phyloP scores from a whole-genome alignment of 164 flowering plant genomes.

The Tetracentron sinense region DNA sequence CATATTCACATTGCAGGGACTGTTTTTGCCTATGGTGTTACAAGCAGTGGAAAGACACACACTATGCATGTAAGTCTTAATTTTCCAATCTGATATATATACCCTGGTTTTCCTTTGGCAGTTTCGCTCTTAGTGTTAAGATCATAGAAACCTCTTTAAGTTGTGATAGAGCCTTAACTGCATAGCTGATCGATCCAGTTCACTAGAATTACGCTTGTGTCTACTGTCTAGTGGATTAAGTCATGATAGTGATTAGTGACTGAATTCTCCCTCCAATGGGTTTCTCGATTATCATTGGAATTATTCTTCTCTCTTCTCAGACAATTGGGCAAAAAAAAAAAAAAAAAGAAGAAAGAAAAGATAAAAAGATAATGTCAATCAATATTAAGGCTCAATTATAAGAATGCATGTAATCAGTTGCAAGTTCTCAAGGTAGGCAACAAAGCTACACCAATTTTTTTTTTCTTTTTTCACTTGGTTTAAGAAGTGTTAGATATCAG shows the following conservation, averaged over 20 bases:
- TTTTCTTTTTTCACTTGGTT: background rate
- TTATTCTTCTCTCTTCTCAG: background rate
- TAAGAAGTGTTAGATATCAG: background rate
- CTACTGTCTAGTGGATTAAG: too few species aligned
- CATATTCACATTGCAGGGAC: conserved; percentile 18
- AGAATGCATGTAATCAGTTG: too few species aligned
- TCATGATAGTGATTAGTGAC: too few species aligned
- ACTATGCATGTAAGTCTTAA: too few species aligned
- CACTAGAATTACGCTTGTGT: background rate
- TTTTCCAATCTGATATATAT: conserved; percentile 3
- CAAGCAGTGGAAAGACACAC: too few species aligned
- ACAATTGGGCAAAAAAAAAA: background rate
- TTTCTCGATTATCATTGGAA: background rate
- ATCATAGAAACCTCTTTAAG: too few species aligned
- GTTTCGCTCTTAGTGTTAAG: background rate
- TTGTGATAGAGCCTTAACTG: too few species aligned
- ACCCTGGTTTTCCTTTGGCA: background rate
- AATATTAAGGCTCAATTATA: background rate
- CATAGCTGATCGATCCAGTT: too few species aligned
- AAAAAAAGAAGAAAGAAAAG: too few species aligned
- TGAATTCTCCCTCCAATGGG: background rate
- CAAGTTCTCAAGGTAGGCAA: too few species aligned
- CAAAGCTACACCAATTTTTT: background rate
- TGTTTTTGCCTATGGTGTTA: too few species aligned
- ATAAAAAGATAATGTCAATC: background rate